Evolutionary conservation across 805 yeast species (phyloP), one percentile per base, ranked within the genome.

Genomic region (Wickerhamomyces sydowiorum): DNA sequence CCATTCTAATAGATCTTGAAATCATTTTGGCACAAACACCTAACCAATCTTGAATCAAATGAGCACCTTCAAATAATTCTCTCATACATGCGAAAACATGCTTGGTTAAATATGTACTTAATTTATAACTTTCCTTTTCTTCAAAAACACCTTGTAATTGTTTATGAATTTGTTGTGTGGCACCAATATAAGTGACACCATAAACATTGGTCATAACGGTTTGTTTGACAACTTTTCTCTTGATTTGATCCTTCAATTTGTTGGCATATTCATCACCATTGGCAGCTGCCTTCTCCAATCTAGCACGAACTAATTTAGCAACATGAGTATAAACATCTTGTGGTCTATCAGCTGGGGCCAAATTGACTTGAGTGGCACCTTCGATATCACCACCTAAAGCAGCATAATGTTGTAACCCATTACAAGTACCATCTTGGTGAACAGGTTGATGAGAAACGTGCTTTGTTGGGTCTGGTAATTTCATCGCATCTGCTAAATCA

Each of bases 131-230:
- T 42, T 69, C 67, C 13, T 66, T 73, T 20, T 73, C 76, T 41
- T 69, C 77, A 43, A 75, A 78, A 39, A 77, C 62, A 38, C 78
- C 81, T 24, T 74, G 75, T 42, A 91, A 66, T 57, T 90, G 90
- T 55, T 82, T 85, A 43, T 79, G 76, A 55, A 91, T 88, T 65
- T 91, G 99, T 4, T 81, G 82, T 15, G 87, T 78, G 0, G 98
- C 99, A 15, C 99, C 99, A 47, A 87, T 76, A 58, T 76, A 88
- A 0, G 99, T 91, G 12, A 91, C 99, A 54, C 99, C 99, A 59
- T 91, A 91, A 29, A 91, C 99, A 56, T 89, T 90, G 0, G 99
- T 91, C 99, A 91, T 91, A 21, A 91, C 98, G 0, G 99, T 88
- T 61, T 91, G 99, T 59, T 91, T 91, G 29, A 93, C 96, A 36